Percentiles rank a stretch among this genome's conserved stretches.
Conservation (phyloP, 805 yeast genomes). For the Barnettozyma sucrosica region DNA sequence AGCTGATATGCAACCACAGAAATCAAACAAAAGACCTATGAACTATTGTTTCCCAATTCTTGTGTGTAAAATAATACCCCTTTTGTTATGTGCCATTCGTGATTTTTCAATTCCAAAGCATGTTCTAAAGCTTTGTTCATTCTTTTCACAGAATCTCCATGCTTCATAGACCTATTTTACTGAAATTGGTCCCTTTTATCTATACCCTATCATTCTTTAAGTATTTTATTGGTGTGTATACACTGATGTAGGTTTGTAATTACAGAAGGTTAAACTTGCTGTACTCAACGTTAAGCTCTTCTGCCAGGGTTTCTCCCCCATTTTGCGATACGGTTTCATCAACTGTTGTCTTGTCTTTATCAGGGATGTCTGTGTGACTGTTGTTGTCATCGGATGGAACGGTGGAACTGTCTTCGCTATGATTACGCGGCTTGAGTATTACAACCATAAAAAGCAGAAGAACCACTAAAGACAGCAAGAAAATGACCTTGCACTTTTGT, state of each 20-base stretch:
- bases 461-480: slow-evolving; percentile 66
- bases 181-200: background rate
- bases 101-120: background rate
- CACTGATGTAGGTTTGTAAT: background rate
- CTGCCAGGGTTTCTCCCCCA: background rate
- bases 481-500: slow-evolving; percentile 83
- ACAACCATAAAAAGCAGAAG: slow-evolving; percentile 65
- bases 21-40: background rate
- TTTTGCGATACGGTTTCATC: background rate
- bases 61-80: background rate
- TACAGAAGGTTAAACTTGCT: background rate
- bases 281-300: background rate
- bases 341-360: background rate
- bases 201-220: background rate
- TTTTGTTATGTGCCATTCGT: background rate
- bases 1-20: slow-evolving; percentile 15
- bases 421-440: slow-evolving; percentile 53
- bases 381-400: slow-evolving; percentile 13
- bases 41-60: background rate
- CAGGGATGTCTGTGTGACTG: background rate
- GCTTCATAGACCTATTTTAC: background rate
- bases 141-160: too few species aligned
- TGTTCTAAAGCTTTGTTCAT: background rate
- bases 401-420: slow-evolving; percentile 12
- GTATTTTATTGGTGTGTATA: background rate